A percentile compares a stretch with the other conserved stretches of the same genome.
Evolutionary conservation across 2,329 filamentous ascomycete genomes (phyloP).

Genomic region (Pestalotiopsis sp.): DNA sequence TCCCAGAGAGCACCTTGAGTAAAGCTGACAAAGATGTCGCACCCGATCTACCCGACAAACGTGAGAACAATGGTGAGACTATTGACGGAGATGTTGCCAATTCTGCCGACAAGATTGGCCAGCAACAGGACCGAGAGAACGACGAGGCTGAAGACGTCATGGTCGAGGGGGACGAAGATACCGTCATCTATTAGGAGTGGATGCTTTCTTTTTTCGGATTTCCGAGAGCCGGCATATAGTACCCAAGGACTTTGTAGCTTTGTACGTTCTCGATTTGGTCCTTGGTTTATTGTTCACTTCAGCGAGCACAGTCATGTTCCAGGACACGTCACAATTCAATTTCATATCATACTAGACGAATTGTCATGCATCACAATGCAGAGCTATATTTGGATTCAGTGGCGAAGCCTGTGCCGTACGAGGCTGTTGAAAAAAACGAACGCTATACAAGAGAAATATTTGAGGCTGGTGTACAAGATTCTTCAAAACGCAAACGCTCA

Average conservation of each 20-base stretch:
- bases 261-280: too few relatives aligned
- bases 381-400: background rate
- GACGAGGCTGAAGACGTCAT: conserved; percentile 78
- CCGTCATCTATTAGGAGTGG: conserved; percentile 75
- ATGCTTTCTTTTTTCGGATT: conserved; percentile 27
- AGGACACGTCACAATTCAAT: background rate
- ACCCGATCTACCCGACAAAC: conserved; percentile 35
- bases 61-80: conserved; percentile 35
- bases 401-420: background rate
- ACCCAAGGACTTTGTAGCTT: too few relatives aligned
- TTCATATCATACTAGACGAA: too few relatives aligned
- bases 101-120: conserved; percentile 27
- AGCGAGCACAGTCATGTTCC: background rate
- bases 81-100: conserved; percentile 35
- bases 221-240: background rate
- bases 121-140: conserved; percentile 43
- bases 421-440: background rate
- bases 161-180: conserved; percentile 85
- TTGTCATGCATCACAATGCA: too few relatives aligned
- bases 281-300: background rate
- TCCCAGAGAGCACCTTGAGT: conserved; percentile 42
- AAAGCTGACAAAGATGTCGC: conserved; percentile 34
- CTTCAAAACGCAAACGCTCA: background rate
- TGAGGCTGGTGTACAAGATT: background rate
- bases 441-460: background rate